Evolutionary conservation across 2,329 filamentous ascomycete genomes (phyloP), one percentile per base, ranked within the genome.

Genomic region (Xylaria multiplex): DNA sequence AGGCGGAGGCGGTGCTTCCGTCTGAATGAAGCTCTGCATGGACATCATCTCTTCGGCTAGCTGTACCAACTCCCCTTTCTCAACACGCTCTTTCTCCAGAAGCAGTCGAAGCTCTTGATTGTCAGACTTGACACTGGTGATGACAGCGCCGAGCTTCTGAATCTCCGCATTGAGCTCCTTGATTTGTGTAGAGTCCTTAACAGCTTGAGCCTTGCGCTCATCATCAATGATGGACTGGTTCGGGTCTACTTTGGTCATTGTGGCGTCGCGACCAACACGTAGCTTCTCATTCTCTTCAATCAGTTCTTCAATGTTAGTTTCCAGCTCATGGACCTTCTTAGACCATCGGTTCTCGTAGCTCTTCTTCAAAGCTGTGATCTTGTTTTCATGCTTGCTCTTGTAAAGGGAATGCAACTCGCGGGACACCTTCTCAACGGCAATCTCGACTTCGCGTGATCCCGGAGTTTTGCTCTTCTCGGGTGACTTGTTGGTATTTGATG

Each of bases 301-400:
- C 11, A 95, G 84, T 49, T 91, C 87, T 52, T 89, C 88, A 49
- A 97, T 84, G 68, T 88, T 89, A 19, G 79, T 77, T 79, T 97
- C 92, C 2, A 97, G 86, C 73, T 95, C 92, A 60, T 87, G 88
- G 63, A 95, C 88, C 75, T 91, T 92, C 84, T 96, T 96, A 79
- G 97, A 93, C 87, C 93, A 96, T 61, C 95, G 90, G 53, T 87
- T 87, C 78, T 97, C 93, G 80, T 98, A 91, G 68, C 87, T 90
- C 80, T 90, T 90, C 81, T 91, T 98, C 70, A 99, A 84, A 3
- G 94, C 95, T 0, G 92, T 88, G 50, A 98, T 95, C 82, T 99
- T 99, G 69, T 90, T 93, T 82, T 98, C 95, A 78, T 99, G 96
- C 81, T 99, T 99, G 76, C 91, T 90, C 82, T 97, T 98, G 86